Evolutionary conservation across 2,329 filamentous ascomycete species (phyloP).

Genomic region (Parascedosporium putredinis): DNA sequence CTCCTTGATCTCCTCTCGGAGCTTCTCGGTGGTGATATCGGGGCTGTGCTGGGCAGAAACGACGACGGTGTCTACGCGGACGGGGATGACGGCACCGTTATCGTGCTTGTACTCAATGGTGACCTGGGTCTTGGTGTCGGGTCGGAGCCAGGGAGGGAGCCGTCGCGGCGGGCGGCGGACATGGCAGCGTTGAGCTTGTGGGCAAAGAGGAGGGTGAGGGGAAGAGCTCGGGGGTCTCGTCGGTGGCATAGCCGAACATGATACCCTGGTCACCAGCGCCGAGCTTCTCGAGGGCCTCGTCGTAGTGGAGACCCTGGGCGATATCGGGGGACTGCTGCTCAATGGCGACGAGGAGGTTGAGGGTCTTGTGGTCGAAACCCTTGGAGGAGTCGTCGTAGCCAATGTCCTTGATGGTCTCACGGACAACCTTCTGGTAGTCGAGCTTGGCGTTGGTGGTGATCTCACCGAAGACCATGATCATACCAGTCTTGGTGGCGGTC

Average conservation of each 20-base stretch:
- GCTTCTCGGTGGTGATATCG: constrained; percentile 79
- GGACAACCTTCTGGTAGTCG: constrained; percentile 98
- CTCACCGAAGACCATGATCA: constrained; percentile 99
- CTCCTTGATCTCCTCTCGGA: constrained; percentile 90
- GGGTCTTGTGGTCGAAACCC: constrained; percentile 99
- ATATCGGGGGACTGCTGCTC: constrained; percentile 99
- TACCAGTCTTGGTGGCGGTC: constrained; percentile 98
- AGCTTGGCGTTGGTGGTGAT: constrained; percentile 93
- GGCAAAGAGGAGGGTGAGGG: constrained; percentile 83
- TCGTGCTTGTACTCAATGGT: constrained; percentile 98
- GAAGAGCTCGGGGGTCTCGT: constrained; percentile 96
- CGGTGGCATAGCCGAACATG: constrained; percentile 99
- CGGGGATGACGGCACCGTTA: constrained; percentile 80
- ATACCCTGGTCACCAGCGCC: constrained; percentile 99
- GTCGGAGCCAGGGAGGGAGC: constrained; percentile 82
- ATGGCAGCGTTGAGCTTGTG: constrained; percentile 97
- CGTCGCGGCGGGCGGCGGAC: constrained; percentile 78
- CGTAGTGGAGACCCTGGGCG: constrained; percentile 96
- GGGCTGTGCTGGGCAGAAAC: constrained; percentile 90
- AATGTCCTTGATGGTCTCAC: constrained; percentile 92
- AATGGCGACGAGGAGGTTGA: constrained; percentile 96
- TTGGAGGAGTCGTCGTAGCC: constrained; percentile 95
- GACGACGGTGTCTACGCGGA: constrained; percentile 92
- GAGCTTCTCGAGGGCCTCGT: constrained; percentile 92
- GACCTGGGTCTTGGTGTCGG: constrained; percentile 99